phyloP scores from a whole-genome alignment of 495 filamentous ascomycete species.

The Hypoxylon rickii region DNA sequence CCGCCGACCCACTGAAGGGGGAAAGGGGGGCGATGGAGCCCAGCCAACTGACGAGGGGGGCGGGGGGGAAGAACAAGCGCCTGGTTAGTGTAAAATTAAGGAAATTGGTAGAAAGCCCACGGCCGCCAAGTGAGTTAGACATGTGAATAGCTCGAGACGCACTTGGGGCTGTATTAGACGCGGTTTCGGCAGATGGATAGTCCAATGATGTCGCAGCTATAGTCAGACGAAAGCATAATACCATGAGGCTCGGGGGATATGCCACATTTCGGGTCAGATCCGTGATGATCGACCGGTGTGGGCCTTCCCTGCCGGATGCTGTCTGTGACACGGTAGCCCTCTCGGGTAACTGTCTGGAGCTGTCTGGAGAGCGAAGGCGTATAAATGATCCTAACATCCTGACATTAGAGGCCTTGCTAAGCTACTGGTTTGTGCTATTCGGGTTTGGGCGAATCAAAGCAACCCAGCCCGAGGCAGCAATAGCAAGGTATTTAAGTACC shows the following conservation, averaged over 20 bases:
- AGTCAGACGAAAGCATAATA: slow-evolving; percentile 22
- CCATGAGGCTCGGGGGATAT: slow-evolving; percentile 26
- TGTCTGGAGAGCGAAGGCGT: slow-evolving; percentile 11
- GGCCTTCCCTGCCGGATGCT: slow-evolving; percentile 1
- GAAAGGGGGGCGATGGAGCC: slow-evolving; percentile 19
- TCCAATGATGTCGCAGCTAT: slow-evolving; percentile 27
- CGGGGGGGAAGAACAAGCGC: slow-evolving; percentile 17
- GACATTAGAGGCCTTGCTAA: neutral
- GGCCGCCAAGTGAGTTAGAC: slow-evolving; percentile 29
- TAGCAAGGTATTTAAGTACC: neutral
- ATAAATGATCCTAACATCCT: slow-evolving; percentile 13
- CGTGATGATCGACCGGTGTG: slow-evolving; percentile 29
- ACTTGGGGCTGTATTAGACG: slow-evolving; percentile 24
- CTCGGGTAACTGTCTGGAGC: slow-evolving; percentile 17
- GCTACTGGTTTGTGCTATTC: neutral
- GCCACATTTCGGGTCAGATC: slow-evolving; percentile 26
- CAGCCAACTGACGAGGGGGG: slow-evolving; percentile 18
- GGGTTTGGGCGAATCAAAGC: slow-evolving; percentile 6
- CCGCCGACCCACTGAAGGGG: slow-evolving; percentile 25
- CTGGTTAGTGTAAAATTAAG: slow-evolving; percentile 25
- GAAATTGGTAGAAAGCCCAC: slow-evolving; percentile 24
- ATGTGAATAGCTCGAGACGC: slow-evolving; percentile 30
- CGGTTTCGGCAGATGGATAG: slow-evolving; percentile 36
- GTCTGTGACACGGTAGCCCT: slow-evolving; percentile 24
- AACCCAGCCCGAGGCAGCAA: slow-evolving; percentile 6